Evolutionary conservation across 257 asterid species (phyloP).

Genomic region (Solanum clarkiae): DNA sequence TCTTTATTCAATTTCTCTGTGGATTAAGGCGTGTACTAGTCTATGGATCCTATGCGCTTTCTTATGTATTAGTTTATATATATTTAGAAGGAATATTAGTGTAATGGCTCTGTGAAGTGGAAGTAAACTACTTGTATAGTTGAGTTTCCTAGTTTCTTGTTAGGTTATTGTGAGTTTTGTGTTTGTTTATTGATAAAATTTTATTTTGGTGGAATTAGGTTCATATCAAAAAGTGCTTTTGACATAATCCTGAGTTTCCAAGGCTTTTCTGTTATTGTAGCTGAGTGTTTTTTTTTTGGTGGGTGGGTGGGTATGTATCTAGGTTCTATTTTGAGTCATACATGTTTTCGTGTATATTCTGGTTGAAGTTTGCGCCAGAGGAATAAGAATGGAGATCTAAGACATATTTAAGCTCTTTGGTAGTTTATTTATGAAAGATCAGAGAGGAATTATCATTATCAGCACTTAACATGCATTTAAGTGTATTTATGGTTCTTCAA

Average conservation of each 20-base stretch:
- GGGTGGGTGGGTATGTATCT: not conserved
- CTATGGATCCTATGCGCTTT: not conserved
- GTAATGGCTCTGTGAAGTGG: not conserved
- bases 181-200: not conserved
- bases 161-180: not conserved
- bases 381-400: not conserved
- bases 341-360: not conserved
- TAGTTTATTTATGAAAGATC: not conserved
- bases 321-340: not conserved
- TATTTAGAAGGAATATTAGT: not conserved
- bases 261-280: not conserved
- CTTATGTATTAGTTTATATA: not conserved
- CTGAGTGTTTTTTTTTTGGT: not conserved
- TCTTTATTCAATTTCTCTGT: not conserved
- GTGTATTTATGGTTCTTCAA: not conserved
- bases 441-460: not conserved
- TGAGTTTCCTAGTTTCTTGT: not conserved
- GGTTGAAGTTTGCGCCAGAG: not conserved
- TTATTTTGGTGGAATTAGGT: not conserved
- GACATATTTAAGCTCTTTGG: not conserved
- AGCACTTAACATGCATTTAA: not conserved
- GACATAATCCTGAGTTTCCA: not conserved
- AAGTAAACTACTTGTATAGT: not conserved
- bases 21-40: not conserved
- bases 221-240: not conserved